Base-by-base conservation (phyloP, 768 basidiomycete genomes). In the Collybiopsis luxurians region DNA sequence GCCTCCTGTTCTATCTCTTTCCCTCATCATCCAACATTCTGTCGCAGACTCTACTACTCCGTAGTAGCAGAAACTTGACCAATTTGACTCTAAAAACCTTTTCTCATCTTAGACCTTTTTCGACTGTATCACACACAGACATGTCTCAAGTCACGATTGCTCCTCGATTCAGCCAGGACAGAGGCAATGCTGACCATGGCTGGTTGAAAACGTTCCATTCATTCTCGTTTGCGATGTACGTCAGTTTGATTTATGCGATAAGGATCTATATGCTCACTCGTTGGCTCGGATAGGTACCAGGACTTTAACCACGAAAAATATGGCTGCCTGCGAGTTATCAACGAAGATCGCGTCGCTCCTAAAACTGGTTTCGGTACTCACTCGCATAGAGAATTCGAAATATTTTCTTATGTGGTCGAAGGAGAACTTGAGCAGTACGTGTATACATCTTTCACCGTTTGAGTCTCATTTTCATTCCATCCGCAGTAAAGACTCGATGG, bases 141-240 rank as follows among this genome's bases (percentile, higher is more conserved):
- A 55, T 55, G 54, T 55, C 45, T 12, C 28, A 55, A 46, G 38
- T 55, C 54, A 42, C 44, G 47, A 39, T 87, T 52, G 48, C 74
- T 45, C 77, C 79, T 15, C 81, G 90, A 54, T 77, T 69, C 48
- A 90, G 84, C 59, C 67, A 84, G 46, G 80, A 85, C 21, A 79
- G 90, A 19, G 90, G 89, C 2, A 73, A 87, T 47, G 88, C 87
- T 6, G 83, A 94, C 65, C 90, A 92, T 61, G 88, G 82, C 24
- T 95, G 92, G 92, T 75, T 95, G 53, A 93, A 92, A 77, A 86
- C 89, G 0, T 90, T 90, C 76, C 87, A 93, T 63, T 89, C 91
- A 0, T 95, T 94, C 67, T 81, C 87, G 1, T 91, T 91, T 62
- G 82, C 87, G 0, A 69, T 71, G 86, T 88, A 66, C 38, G 83